phyloP scores from a whole-genome alignment of 2,329 filamentous ascomycete species.

The Fusarium citri region DNA sequence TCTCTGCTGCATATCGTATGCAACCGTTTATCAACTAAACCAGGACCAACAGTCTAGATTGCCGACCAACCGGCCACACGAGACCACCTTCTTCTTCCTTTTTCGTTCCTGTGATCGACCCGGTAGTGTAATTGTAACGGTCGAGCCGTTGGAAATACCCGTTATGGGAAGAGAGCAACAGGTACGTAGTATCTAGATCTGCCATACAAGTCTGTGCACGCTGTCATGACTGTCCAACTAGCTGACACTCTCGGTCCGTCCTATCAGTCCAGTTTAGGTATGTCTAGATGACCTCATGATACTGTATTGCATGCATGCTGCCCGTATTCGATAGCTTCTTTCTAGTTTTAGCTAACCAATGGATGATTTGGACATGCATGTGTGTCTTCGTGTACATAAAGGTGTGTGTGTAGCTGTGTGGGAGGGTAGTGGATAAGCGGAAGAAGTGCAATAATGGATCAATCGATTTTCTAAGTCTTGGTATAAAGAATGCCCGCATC shows the following conservation, averaged over 20 bases:
- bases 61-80: background rate
- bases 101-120: background rate
- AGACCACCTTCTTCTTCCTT: background rate
- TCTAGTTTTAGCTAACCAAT: background rate
- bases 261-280: background rate
- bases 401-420: background rate
- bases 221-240: conserved; percentile 4
- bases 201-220: background rate
- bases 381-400: background rate
- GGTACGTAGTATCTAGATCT: background rate
- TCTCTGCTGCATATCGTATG: background rate
- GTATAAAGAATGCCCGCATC: background rate
- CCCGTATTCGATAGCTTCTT: conserved; percentile 5
- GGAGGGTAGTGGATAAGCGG: rapidly evolving
- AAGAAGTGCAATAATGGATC: background rate
- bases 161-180: background rate
- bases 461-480: too few species aligned
- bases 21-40: background rate
- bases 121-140: background rate
- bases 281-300: conserved; percentile 18
- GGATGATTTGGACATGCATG: background rate
- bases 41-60: background rate
- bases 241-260: background rate
- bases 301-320: conserved; percentile 13
- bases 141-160: background rate